Percentiles rank a stretch among this genome's conserved stretches.
Evolutionary conservation across 257 asterid genomes (phyloP).

Genomic region (Rubia yunnanensis): DNA sequence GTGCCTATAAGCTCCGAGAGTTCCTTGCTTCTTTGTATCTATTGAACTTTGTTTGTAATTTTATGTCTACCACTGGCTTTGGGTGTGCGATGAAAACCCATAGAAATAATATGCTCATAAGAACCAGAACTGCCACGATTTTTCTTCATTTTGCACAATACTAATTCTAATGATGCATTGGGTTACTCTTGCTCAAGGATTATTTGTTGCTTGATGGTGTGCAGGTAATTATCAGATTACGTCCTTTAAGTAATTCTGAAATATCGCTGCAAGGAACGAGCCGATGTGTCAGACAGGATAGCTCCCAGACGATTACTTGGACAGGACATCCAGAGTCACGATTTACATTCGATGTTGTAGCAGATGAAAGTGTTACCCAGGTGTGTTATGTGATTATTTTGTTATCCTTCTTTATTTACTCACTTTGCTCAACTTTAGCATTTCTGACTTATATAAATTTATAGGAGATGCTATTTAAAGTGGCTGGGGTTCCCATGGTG

Average conservation of each 20-base stretch:
- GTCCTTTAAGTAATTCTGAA: constrained; percentile 78
- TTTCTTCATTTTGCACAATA: too few relatives aligned
- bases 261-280: constrained; percentile 61
- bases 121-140: too few relatives aligned
- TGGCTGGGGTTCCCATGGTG: constrained; percentile 91
- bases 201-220: constrained; percentile 10
- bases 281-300: constrained; percentile 79
- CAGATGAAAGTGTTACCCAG: constrained; percentile 93
- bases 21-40: background rate
- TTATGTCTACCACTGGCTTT: background rate
- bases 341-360: constrained; percentile 80
- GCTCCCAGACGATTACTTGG: constrained; percentile 87
- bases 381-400: constrained; percentile 19
- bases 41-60: background rate
- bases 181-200: background rate
- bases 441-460: constrained; percentile 14
- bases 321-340: constrained; percentile 80
- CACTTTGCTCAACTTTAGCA: background rate
- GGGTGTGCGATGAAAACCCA: background rate
- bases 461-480: constrained; percentile 89
- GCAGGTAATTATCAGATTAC: constrained; percentile 79
- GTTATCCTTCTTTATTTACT: background rate
- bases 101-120: background rate
- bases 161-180: background rate
- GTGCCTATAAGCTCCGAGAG: background rate